Percentiles rank a stretch among this genome's conserved stretches.
These are phyloP conservation scores for Salix brachista DNA, from an alignment of 345 rosid genomes.

Conservation along the genomic window DNA sequence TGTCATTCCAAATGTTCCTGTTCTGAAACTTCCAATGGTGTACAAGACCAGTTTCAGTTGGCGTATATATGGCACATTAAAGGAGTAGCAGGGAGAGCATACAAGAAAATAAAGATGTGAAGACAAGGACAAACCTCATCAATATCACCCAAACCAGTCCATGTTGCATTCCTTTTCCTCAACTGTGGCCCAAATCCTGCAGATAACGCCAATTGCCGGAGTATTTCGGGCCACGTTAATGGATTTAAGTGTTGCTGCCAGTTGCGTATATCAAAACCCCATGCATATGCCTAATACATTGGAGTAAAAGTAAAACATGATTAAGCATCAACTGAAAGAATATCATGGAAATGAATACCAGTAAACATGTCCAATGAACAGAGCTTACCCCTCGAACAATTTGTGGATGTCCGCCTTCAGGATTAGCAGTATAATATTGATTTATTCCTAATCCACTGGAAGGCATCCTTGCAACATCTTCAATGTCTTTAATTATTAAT, in stretches of 20 bases:
- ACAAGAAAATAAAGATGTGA: not conserved
- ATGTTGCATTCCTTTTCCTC: constrained; percentile 49
- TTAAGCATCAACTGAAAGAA: constrained; percentile 17
- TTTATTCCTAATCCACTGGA: constrained; percentile 69
- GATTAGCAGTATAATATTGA: constrained; percentile 76
- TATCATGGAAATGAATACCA: not conserved
- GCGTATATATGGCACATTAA: not conserved
- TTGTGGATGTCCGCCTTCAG: constrained; percentile 97
- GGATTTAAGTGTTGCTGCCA: constrained; percentile 90
- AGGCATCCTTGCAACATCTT: constrained; percentile 92
- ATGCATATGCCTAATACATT: constrained; percentile 70
- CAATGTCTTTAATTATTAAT: constrained; percentile 78
- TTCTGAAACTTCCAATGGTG: not conserved
- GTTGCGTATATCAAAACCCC: constrained; percentile 96
- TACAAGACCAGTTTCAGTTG: not conserved
- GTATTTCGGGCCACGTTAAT: constrained; percentile 93
- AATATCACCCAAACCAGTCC: constrained; percentile 44
- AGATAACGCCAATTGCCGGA: constrained; percentile 84
- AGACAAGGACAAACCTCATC: constrained; percentile 53
- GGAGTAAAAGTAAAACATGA: constrained; percentile 3
- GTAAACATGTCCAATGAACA: constrained; percentile 9
- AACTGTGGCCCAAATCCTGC: constrained; percentile 88
- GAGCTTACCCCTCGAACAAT: constrained; percentile 89
- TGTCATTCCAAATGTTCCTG: not conserved
- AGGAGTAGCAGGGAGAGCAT: not conserved